Evolutionary conservation across 306 rosid genomes (phyloP).

Genomic region (Notholithocarpus densiflorus): DNA sequence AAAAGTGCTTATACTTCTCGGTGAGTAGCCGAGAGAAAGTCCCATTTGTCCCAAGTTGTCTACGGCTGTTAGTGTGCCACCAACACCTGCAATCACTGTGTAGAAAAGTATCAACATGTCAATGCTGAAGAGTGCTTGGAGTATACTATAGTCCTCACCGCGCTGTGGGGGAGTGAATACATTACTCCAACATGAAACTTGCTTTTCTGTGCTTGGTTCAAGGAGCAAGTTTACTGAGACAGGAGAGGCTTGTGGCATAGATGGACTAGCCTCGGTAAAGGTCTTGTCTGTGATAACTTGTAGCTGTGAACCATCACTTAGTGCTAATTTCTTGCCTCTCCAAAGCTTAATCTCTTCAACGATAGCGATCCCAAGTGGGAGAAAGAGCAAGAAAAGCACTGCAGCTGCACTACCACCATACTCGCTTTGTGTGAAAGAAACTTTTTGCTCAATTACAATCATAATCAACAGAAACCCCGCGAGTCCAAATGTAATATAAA

Average conservation of each 20-base stretch:
- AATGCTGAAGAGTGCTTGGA: conserved; percentile 61
- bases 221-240: not conserved
- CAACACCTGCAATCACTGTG: conserved; percentile 50
- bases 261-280: not conserved
- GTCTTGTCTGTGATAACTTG: conserved; percentile 20
- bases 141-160: conserved; percentile 61
- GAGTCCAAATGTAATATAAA: conserved; percentile 54
- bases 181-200: conserved; percentile 44
- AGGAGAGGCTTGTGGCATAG: not conserved
- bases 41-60: conserved; percentile 69
- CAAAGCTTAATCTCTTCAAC: conserved; percentile 40
- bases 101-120: conserved; percentile 52
- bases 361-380: conserved; percentile 50
- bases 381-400: conserved; percentile 50
- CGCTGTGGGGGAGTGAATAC: conserved; percentile 41
- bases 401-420: conserved; percentile 46
- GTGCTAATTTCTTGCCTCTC: not conserved
- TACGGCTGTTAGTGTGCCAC: conserved; percentile 51
- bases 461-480: conserved; percentile 59
- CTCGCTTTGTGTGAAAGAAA: conserved; percentile 35
- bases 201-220: not conserved
- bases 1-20: conserved; percentile 44
- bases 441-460: conserved; percentile 43
- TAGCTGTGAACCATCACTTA: conserved; percentile 12
- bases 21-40: conserved; percentile 38